Percentiles rank a stretch among this genome's conserved stretches.
These are phyloP conservation scores for Talaromyces sp. DNA, from an alignment of 2,329 filamentous ascomycete species.

Conservation along the genomic window DNA sequence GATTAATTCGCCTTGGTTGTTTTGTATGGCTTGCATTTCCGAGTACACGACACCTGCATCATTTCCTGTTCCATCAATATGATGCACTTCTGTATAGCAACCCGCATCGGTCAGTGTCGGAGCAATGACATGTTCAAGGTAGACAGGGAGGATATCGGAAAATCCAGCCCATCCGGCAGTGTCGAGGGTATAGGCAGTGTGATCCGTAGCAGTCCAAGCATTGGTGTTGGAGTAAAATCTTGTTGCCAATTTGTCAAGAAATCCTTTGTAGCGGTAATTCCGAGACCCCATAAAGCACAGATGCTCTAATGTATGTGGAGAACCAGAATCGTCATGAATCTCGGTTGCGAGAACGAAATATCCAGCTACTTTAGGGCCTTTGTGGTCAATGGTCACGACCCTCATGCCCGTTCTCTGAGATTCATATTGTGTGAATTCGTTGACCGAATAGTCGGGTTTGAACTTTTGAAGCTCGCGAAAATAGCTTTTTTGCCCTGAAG, in stretches of 20 bases:
- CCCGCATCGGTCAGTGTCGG: constrained; percentile 89
- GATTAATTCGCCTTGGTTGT: constrained; percentile 78
- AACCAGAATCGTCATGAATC: constrained; percentile 94
- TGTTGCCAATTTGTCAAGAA: constrained; percentile 89
- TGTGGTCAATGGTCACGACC: constrained; percentile 82
- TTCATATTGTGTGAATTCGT: constrained; percentile 89
- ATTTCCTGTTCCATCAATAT: constrained; percentile 86
- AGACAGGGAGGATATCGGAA: constrained; percentile 86
- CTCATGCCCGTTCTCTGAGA: constrained; percentile 92
- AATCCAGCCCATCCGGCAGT: constrained; percentile 97
- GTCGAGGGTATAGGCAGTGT: constrained; percentile 92
- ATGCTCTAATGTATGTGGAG: constrained; percentile 81
- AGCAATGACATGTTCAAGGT: constrained; percentile 87
- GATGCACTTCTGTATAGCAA: constrained; percentile 93
- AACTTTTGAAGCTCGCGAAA: constrained; percentile 86
- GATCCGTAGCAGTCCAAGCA: constrained; percentile 93
- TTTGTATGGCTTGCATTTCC: constrained; percentile 96
- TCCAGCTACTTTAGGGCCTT: constrained; percentile 90
- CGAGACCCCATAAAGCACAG: constrained; percentile 86
- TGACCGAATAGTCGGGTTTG: constrained; percentile 82
- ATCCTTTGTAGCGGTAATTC: constrained; percentile 88
- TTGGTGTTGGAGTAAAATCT: constrained; percentile 92
- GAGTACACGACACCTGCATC: constrained; percentile 98
- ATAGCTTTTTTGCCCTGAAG: constrained; percentile 41
- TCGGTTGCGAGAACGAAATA: constrained; percentile 96